phyloP scores from a whole-genome alignment of 257 asterid species.

The Ajuga chamaepitys region DNA sequence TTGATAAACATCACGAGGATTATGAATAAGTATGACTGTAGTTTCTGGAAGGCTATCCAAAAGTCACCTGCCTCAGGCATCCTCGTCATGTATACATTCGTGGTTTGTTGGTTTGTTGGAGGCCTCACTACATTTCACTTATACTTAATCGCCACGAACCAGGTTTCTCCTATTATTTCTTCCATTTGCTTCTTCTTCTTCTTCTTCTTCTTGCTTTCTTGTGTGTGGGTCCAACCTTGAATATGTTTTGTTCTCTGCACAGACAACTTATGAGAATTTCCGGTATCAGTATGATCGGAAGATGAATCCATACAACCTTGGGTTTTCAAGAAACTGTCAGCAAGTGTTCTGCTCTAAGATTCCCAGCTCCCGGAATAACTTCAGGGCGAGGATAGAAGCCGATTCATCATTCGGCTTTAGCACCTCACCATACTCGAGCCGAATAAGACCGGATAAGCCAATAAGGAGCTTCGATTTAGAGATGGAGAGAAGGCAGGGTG shows the following conservation, averaged over 20 bases:
- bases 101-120: constrained; percentile 75
- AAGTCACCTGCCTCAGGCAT: constrained; percentile 50
- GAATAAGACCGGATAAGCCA: constrained; percentile 10
- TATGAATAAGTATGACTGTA: constrained; percentile 26
- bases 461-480: constrained; percentile 21
- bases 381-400: constrained; percentile 17
- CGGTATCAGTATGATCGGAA: constrained; percentile 44
- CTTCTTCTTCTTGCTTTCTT: not conserved
- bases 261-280: constrained; percentile 70
- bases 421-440: constrained; percentile 10
- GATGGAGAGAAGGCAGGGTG: constrained; percentile 23
- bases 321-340: constrained; percentile 24
- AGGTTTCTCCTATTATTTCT: constrained; percentile 33
- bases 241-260: not conserved
- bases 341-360: constrained; percentile 32
- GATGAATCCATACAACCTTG: constrained; percentile 46
- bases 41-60: constrained; percentile 40
- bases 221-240: not conserved
- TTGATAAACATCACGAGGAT: constrained; percentile 35
- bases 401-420: not conserved
- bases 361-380: constrained; percentile 29
- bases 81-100: constrained; percentile 50
- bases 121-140: constrained; percentile 78
- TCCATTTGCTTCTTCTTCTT: not conserved
- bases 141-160: constrained; percentile 56